Evolutionary conservation across 306 rosid species (phyloP).

Genomic region (Urtica urens): DNA sequence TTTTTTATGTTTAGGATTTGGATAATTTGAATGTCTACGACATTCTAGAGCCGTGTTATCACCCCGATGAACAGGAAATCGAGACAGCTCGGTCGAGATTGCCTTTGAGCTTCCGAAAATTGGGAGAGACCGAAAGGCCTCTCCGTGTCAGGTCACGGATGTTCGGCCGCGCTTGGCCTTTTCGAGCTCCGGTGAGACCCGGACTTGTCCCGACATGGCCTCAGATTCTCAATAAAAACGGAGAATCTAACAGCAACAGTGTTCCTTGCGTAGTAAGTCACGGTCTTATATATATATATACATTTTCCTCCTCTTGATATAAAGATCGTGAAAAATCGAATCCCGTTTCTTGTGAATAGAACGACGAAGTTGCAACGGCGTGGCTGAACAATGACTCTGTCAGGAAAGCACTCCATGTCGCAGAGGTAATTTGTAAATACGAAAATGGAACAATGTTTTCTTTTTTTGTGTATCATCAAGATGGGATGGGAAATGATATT

Average conservation of each 20-base stretch:
- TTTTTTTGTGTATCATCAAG: neutral
- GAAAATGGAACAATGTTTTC: neutral
- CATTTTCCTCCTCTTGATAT: neutral
- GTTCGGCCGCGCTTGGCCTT: constrained; percentile 98
- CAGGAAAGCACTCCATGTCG: constrained; percentile 66
- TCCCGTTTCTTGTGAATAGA: constrained; percentile 24
- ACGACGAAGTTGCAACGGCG: constrained; percentile 50
- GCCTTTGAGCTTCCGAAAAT: constrained; percentile 57
- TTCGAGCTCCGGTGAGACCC: constrained; percentile 77
- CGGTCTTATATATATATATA: neutral
- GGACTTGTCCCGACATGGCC: constrained; percentile 93
- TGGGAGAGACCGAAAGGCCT: constrained; percentile 78
- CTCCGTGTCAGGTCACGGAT: constrained; percentile 79
- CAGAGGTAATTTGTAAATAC: constrained; percentile 30
- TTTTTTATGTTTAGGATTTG: constrained; percentile 36
- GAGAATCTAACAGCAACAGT: neutral
- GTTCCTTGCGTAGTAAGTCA: constrained; percentile 81
- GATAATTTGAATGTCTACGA: constrained; percentile 54
- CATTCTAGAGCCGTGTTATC: constrained; percentile 93
- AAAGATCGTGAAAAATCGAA: neutral
- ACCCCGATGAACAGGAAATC: constrained; percentile 21
- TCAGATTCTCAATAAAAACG: constrained; percentile 38
- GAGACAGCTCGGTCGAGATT: constrained; percentile 23
- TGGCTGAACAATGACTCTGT: constrained; percentile 71
- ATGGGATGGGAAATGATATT: constrained; percentile 2